Evolutionary conservation across 2,329 filamentous ascomycete species (phyloP).

Genomic region (Neopestalotiopsis clavispora): DNA sequence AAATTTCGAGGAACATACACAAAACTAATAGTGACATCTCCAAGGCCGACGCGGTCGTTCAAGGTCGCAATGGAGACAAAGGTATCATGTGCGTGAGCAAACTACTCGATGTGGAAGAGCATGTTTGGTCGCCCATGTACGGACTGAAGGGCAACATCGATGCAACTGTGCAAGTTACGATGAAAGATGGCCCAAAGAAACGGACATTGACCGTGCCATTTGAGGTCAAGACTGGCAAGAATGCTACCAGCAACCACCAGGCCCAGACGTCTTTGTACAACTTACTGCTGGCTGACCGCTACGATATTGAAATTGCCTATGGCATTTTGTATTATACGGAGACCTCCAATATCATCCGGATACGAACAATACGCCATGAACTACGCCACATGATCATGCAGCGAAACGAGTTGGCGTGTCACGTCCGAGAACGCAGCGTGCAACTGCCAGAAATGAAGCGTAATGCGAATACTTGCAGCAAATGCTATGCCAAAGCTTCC

Average conservation of each 20-base stretch:
- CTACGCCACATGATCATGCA: constrained; percentile 97
- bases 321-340: constrained; percentile 97
- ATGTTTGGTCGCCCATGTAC: constrained; percentile 98
- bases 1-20: background rate
- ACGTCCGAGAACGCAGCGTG: constrained; percentile 78
- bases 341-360: constrained; percentile 81
- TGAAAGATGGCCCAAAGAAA: constrained; percentile 70
- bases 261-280: constrained; percentile 97
- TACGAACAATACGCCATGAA: constrained; percentile 85
- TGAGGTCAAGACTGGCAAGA: constrained; percentile 93
- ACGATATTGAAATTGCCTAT: constrained; percentile 89
- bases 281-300: constrained; percentile 87
- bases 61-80: constrained; percentile 78
- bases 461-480: constrained; percentile 79
- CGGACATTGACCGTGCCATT: constrained; percentile 85
- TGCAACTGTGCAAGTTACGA: constrained; percentile 87
- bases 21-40: background rate
- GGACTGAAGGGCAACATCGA: constrained; percentile 98
- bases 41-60: constrained; percentile 72
- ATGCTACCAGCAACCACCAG: constrained; percentile 80
- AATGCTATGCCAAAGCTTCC: constrained; percentile 87
- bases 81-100: constrained; percentile 88
- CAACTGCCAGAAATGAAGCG: constrained; percentile 87
- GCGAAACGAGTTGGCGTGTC: constrained; percentile 86
- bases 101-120: constrained; percentile 93